phyloP scores from a whole-genome alignment of 2,329 filamentous ascomycete species.

The Cordyceps cateniannulata region DNA sequence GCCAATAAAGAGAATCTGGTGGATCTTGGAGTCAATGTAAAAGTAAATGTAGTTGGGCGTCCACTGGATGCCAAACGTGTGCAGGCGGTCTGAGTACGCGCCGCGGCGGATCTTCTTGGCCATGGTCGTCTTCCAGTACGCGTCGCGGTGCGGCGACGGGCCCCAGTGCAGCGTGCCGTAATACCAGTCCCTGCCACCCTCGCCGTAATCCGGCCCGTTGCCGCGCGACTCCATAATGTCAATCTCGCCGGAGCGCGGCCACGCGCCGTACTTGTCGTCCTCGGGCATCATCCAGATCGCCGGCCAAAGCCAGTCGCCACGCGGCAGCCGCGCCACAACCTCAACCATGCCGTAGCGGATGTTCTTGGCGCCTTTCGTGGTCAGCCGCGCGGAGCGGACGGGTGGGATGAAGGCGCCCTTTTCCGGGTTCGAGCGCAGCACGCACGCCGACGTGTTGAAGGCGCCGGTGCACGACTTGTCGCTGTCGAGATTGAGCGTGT shows the following conservation, averaged over 20 bases:
- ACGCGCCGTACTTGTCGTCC: slow-evolving; percentile 39
- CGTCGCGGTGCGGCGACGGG: slow-evolving; percentile 22
- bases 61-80: slow-evolving; percentile 50
- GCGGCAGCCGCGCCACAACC: slow-evolving; percentile 45
- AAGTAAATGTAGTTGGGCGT: slow-evolving; percentile 45
- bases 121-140: slow-evolving; percentile 29
- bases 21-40: slow-evolving; percentile 40
- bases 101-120: slow-evolving; percentile 27
- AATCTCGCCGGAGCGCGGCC: slow-evolving; percentile 47
- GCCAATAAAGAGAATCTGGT: slow-evolving; percentile 32
- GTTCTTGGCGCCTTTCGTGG: slow-evolving; percentile 36
- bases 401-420: slow-evolving; percentile 41
- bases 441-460: slow-evolving; percentile 26
- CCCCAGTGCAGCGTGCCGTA: slow-evolving; percentile 44
- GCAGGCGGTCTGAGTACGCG: slow-evolving; percentile 36
- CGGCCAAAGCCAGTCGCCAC: slow-evolving; percentile 50
- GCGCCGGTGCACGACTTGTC: slow-evolving; percentile 35
- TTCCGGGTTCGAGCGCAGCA: slow-evolving; percentile 35
- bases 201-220: slow-evolving; percentile 32
- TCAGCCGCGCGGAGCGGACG: slow-evolving; percentile 42
- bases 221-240: slow-evolving; percentile 46
- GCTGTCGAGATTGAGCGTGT: slow-evolving; percentile 38
- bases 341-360: slow-evolving; percentile 46
- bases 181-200: slow-evolving; percentile 37
- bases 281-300: slow-evolving; percentile 47